Evolutionary conservation across 202 grass and related monocot genomes (phyloP).

Genomic region (Panicum hallii): DNA sequence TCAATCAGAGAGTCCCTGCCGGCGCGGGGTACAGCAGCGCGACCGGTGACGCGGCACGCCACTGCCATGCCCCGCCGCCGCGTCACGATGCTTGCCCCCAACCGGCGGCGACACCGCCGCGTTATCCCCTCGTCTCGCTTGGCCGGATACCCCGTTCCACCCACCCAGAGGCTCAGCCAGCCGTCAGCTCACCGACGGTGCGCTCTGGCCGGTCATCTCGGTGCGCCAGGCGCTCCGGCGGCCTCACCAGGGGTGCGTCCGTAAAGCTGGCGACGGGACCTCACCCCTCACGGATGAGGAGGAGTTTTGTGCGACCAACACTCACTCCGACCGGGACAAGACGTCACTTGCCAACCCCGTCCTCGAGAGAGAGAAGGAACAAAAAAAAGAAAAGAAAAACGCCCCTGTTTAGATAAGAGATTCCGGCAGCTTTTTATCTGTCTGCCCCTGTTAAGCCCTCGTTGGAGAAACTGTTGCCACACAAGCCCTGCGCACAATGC

Average conservation of each 20-base stretch:
- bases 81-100: slow-evolving; percentile 1
- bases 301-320: slow-evolving; percentile 4
- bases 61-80: too few species aligned
- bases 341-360: slow-evolving; percentile 46
- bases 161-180: too few species aligned
- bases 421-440: slow-evolving; percentile 32
- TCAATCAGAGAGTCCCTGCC: too few species aligned
- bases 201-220: background rate
- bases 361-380: background rate
- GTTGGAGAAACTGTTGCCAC: background rate
- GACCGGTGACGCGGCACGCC: too few species aligned
- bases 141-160: background rate
- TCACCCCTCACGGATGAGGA: slow-evolving; percentile 3
- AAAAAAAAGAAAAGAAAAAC: background rate
- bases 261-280: slow-evolving; percentile 47
- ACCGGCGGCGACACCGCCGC: background rate
- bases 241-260: background rate
- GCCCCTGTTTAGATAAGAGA: background rate
- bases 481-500: background rate
- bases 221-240: background rate
- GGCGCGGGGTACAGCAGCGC: too few species aligned
- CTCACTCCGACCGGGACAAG: slow-evolving; percentile 49
- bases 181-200: too few species aligned
- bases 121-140: background rate
- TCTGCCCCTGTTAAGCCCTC: background rate